phyloP scores from a whole-genome alignment of 164 flowering plant species.

The Magnolia officinalis region DNA sequence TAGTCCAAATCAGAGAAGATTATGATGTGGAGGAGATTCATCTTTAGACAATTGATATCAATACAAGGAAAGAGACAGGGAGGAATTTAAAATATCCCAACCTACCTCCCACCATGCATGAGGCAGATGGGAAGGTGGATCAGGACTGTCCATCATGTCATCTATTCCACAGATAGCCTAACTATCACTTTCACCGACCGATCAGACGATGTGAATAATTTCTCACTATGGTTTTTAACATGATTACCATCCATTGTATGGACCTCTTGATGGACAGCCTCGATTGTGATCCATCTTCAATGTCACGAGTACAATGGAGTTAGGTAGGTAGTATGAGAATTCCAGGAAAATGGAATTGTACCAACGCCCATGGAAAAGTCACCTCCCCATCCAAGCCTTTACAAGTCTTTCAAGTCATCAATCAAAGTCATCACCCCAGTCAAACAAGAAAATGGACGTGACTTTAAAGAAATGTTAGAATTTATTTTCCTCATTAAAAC shows the following conservation, averaged over 20 bases:
- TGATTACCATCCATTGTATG: too few relatives aligned
- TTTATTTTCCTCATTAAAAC: not conserved
- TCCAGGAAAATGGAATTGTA: not conserved
- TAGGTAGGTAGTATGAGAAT: not conserved
- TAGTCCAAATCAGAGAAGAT: not conserved
- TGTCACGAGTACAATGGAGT: not conserved
- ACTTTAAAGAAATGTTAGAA: not conserved
- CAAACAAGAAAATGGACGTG: not conserved
- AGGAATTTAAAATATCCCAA: not conserved
- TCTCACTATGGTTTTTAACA: too few relatives aligned
- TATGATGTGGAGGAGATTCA: not conserved
- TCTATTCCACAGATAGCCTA: too few relatives aligned
- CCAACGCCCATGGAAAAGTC: not conserved
- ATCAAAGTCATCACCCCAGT: not conserved
- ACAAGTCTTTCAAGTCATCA: not conserved
- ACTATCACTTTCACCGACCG: too few relatives aligned
- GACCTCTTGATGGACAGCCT: too few relatives aligned
- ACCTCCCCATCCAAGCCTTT: not conserved
- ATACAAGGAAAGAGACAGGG: not conserved
- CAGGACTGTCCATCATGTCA: too few relatives aligned
- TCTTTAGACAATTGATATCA: not conserved
- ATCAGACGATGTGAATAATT: too few relatives aligned
- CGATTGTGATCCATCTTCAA: not conserved
- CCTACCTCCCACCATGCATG: too few relatives aligned
- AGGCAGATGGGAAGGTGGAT: too few relatives aligned